phyloP scores from a whole-genome alignment of 163 green algal genomes.

The Scenedesmus sp. region DNA sequence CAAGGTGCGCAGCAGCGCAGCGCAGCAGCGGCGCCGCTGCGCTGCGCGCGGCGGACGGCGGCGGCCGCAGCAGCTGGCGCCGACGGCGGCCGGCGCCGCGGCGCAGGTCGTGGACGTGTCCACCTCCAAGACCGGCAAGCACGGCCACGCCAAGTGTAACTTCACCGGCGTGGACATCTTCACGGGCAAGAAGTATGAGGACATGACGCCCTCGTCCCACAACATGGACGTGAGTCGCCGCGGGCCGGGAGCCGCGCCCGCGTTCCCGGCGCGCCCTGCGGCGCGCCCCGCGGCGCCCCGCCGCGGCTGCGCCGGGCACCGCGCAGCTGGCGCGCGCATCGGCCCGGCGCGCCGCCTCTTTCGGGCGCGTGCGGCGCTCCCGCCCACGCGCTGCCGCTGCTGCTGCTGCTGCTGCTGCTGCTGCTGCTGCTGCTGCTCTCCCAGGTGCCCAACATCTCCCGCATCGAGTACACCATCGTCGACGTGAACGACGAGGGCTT shows the following conservation, averaged over 20 bases:
- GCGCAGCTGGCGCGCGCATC: no score
- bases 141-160: conserved; percentile 99
- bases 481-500: conserved; percentile 98
- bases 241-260: no score
- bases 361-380: no score
- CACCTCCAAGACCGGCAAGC: conserved; percentile 98
- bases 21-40: no score
- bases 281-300: no score
- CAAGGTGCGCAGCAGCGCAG: conserved; percentile 84
- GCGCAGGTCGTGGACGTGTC: conserved; percentile 97
- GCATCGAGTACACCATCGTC: conserved; percentile 95
- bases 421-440: neutral
- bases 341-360: no score
- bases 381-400: no score
- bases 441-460: conserved; percentile 92
- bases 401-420: conserved; percentile 6
- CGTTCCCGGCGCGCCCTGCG: no score
- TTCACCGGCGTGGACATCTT: conserved; percentile 99
- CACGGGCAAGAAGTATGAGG: conserved; percentile 99
- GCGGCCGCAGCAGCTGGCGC: neutral
- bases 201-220: conserved; percentile 97
- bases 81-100: neutral
- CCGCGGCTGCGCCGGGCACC: no score
- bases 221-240: conserved; percentile 91
- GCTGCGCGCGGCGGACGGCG: neutral